These are phyloP conservation scores for Picea glauca DNA, from an alignment of 75 land plant genomes.

Conservation along the genomic window DNA sequence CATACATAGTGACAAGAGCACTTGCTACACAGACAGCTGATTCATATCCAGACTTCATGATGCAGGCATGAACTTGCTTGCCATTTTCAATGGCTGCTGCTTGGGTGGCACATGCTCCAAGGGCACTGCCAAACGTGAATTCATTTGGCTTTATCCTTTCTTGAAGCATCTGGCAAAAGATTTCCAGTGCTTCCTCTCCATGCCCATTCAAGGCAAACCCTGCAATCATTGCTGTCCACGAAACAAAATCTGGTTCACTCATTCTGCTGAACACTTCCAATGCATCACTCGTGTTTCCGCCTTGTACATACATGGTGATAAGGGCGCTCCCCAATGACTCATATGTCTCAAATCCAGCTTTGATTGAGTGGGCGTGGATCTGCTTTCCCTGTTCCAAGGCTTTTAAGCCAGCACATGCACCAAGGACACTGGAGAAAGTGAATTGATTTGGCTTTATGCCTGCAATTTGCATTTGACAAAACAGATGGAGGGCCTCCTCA, in stretches of 20 bases:
- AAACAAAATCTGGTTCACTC: constrained; percentile 18
- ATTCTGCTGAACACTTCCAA: constrained; percentile 16
- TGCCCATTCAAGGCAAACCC: constrained; percentile 6
- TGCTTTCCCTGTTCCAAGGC: constrained; percentile 1
- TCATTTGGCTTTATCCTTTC: not conserved
- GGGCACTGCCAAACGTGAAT: constrained; percentile 2
- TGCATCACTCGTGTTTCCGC: constrained; percentile 9
- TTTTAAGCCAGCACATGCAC: constrained; percentile 10
- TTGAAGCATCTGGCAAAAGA: not conserved
- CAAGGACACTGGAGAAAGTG: constrained; percentile 5
- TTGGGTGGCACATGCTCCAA: constrained; percentile 7
- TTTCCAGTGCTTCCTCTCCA: not conserved
- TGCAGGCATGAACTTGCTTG: constrained; percentile 31
- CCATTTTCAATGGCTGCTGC: constrained; percentile 19
- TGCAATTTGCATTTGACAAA: not conserved
- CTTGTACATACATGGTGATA: constrained; percentile 17
- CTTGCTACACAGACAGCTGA: constrained; percentile 18
- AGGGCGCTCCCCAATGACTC: constrained; percentile 13
- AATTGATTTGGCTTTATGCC: not conserved
- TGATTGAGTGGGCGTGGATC: constrained; percentile 4
- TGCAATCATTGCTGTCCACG: constrained; percentile 26
- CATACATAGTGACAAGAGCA: constrained; percentile 39
- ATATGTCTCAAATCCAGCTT: constrained; percentile 3
- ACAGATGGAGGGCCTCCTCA: constrained; percentile 12
- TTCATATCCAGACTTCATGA: constrained; percentile 20